phyloP scores from a whole-genome alignment of 1,284 basidiomycete species.

The Ceratobasidium sp. region DNA sequence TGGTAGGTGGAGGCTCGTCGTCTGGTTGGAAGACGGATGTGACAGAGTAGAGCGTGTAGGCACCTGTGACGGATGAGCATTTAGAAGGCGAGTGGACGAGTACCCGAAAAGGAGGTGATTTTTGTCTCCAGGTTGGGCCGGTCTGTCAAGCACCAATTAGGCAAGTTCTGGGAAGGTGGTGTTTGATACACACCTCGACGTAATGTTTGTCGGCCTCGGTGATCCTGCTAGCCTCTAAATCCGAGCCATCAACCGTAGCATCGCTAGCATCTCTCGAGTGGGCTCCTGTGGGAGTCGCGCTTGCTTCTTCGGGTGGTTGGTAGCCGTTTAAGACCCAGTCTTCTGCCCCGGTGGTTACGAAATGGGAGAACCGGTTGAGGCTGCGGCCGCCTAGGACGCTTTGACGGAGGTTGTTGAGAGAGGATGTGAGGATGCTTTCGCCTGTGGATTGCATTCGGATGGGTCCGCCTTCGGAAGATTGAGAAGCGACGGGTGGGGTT shows the following conservation, averaged over 20 bases:
- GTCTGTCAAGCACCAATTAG: conserved; percentile 45
- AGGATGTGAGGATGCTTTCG: conserved; percentile 68
- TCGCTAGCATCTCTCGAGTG: conserved; percentile 43
- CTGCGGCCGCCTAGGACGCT: conserved; percentile 80
- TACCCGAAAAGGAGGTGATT: conserved; percentile 76
- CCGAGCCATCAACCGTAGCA: conserved; percentile 32
- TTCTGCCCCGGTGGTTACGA: conserved; percentile 87
- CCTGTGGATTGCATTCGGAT: conserved; percentile 78
- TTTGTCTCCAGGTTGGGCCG: conserved; percentile 74
- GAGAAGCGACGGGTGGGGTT: conserved; percentile 42
- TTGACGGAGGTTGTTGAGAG: conserved; percentile 69
- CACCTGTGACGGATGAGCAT: conserved; percentile 72
- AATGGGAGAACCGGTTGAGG: conserved; percentile 84
- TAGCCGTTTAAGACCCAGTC: conserved; percentile 77
- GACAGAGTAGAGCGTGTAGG: conserved; percentile 80
- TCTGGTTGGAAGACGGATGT: conserved; percentile 73
- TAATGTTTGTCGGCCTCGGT: conserved; percentile 71
- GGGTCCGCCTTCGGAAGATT: conserved; percentile 59
- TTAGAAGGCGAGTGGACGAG: conserved; percentile 85
- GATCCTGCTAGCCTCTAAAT: conserved; percentile 28
- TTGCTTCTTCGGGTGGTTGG: conserved; percentile 50
- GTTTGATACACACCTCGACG: conserved; percentile 69
- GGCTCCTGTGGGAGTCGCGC: conserved; percentile 48
- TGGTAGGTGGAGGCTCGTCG: conserved; percentile 3
- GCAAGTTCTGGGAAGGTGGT: not conserved